These are phyloP conservation scores for Globisporangium takayamanum DNA, from an alignment of 352 stramenopile genomes.

Conservation along the genomic window DNA sequence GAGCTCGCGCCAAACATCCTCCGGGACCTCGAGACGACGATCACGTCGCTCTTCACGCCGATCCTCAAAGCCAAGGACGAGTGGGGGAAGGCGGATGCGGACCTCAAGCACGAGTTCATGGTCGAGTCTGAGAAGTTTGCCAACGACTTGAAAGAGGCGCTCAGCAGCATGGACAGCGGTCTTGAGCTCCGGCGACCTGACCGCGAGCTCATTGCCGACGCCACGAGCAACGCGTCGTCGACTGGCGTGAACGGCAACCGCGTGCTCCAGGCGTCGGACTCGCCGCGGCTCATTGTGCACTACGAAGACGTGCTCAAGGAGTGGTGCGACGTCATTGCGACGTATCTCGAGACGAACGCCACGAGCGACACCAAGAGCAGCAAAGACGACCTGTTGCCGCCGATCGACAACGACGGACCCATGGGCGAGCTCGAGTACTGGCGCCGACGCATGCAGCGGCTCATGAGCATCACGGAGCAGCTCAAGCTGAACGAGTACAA, in stretches of 20 bases:
- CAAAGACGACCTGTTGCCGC: constrained; percentile 35
- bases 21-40: constrained; percentile 70
- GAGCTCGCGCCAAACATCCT: constrained; percentile 82
- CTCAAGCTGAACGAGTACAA: constrained; percentile 96
- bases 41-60: constrained; percentile 85
- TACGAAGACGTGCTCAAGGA: constrained; percentile 96
- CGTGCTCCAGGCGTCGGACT: constrained; percentile 73
- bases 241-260: constrained; percentile 34
- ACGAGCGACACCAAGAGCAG: constrained; percentile 50
- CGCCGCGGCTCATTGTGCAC: constrained; percentile 87
- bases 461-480: constrained; percentile 99
- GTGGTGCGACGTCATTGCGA: constrained; percentile 95
- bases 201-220: constrained; percentile 61
- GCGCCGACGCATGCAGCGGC: constrained; percentile 93
- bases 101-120: constrained; percentile 92
- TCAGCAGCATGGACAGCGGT: constrained; percentile 94
- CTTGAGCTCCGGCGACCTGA: constrained; percentile 90
- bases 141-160: constrained; percentile 90
- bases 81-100: constrained; percentile 93
- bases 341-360: constrained; percentile 89
- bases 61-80: constrained; percentile 91
- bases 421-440: constrained; percentile 97
- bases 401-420: constrained; percentile 87
- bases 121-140: constrained; percentile 94
- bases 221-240: constrained; percentile 32